Conservation (phyloP, 1,284 basidiomycete species). For the Ganoderma resinaceum region DNA sequence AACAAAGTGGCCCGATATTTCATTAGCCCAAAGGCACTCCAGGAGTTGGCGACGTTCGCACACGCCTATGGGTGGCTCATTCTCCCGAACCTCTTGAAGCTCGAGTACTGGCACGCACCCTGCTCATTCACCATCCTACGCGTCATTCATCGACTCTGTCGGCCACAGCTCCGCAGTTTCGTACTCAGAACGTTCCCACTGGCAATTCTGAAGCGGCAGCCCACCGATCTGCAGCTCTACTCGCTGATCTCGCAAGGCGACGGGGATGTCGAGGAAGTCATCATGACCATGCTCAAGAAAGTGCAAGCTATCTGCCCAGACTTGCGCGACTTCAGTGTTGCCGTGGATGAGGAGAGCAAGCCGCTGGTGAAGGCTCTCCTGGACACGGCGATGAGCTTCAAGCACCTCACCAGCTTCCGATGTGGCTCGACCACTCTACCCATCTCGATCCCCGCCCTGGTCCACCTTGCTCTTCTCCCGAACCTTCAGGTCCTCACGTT, state of each 20-base stretch:
- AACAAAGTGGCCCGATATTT: neutral
- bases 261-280: neutral
- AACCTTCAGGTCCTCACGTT: slow-evolving; percentile 4
- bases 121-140: neutral
- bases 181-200: neutral
- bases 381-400: slow-evolving; percentile 9
- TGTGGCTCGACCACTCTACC: slow-evolving; percentile 8
- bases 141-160: neutral
- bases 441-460: slow-evolving; percentile 4
- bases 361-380: neutral
- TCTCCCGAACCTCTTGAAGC: slow-evolving; percentile 6
- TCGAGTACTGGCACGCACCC: slow-evolving; percentile 1
- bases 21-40: neutral
- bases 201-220: neutral
- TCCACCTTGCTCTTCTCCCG: slow-evolving; percentile 14
- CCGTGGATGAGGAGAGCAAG: neutral
- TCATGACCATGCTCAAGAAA: neutral
- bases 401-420: slow-evolving; percentile 4
- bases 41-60: neutral
- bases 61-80: neutral
- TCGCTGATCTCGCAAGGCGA: neutral
- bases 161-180: neutral
- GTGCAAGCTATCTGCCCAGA: slow-evolving; percentile 1
- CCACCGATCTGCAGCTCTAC: neutral
- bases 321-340: slow-evolving; percentile 1